Percentiles rank a stretch among this genome's conserved stretches.
Conservation (phyloP, 495 filamentous ascomycete genomes). For the Darksidea phi region DNA sequence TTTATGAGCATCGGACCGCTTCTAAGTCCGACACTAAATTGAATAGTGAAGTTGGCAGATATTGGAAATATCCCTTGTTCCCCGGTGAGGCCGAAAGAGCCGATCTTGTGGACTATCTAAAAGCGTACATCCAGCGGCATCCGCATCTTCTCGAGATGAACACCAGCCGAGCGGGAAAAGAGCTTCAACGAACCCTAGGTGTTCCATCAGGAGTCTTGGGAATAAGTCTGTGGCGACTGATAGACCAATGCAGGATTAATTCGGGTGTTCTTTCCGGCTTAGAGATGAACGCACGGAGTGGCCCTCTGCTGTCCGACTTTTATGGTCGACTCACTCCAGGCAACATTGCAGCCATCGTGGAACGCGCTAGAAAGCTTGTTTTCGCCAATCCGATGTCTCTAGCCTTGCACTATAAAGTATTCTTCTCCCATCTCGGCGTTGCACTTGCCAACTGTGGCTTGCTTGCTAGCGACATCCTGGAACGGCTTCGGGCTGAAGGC, state of each 20-base stretch:
- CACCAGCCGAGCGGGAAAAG: neutral
- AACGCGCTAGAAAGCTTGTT: constrained; percentile 5
- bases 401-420: neutral
- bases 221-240: too few species aligned
- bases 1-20: neutral
- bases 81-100: constrained; percentile 4
- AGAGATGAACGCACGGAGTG: too few species aligned
- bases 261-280: too few species aligned
- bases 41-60: neutral
- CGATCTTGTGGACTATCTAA: neutral
- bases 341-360: constrained; percentile 2
- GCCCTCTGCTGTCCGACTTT: neutral
- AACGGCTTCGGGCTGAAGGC: constrained; percentile 2
- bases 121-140: neutral
- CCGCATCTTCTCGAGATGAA: neutral
- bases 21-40: neutral
- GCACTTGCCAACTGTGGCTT: neutral
- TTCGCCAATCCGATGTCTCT: neutral
- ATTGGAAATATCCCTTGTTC: neutral
- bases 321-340: constrained; percentile 9
- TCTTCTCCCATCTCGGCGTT: neutral
- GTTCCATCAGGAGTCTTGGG: too few species aligned
- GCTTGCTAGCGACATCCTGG: constrained; percentile 17
- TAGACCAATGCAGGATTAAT: too few species aligned
- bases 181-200: neutral